Conservation (phyloP, 371 early-diverging fungal genomes). For the Mucor mucedo region DNA sequence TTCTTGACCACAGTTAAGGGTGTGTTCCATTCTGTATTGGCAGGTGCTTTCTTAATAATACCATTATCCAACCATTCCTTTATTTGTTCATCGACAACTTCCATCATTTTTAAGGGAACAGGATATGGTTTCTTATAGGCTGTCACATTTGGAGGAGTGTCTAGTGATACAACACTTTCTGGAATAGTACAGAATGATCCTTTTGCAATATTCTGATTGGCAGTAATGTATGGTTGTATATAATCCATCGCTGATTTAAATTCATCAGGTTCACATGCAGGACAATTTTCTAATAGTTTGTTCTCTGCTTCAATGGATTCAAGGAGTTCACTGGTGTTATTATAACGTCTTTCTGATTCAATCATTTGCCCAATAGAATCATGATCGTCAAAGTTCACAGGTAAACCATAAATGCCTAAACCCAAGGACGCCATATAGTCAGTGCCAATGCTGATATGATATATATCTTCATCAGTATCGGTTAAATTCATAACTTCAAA, state of each 20-base stretch:
- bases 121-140: slow-evolving; percentile 16
- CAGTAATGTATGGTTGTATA: slow-evolving; percentile 8
- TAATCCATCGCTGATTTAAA: neutral
- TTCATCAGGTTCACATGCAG: neutral
- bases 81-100: slow-evolving; percentile 8
- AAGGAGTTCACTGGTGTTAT: slow-evolving; percentile 3
- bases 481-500: slow-evolving; percentile 15
- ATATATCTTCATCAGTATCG: slow-evolving; percentile 1
- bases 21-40: slow-evolving; percentile 10
- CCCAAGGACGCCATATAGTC: neutral
- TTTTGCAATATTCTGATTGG: slow-evolving; percentile 9
- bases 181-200: slow-evolving; percentile 14
- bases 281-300: neutral
- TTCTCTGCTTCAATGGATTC: neutral
- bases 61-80: slow-evolving; percentile 9
- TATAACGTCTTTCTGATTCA: neutral
- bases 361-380: neutral
- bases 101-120: neutral
- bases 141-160: slow-evolving; percentile 5
- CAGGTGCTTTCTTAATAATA: slow-evolving; percentile 5
- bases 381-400: neutral
- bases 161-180: slow-evolving; percentile 9
- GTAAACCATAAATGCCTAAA: slow-evolving; percentile 5
- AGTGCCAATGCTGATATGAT: slow-evolving; percentile 1
- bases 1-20: slow-evolving; percentile 14